Evolutionary conservation across 352 stramenopile genomes (phyloP), one percentile per base, ranked within the genome.

Genomic region (Globisporangium parvum): DNA sequence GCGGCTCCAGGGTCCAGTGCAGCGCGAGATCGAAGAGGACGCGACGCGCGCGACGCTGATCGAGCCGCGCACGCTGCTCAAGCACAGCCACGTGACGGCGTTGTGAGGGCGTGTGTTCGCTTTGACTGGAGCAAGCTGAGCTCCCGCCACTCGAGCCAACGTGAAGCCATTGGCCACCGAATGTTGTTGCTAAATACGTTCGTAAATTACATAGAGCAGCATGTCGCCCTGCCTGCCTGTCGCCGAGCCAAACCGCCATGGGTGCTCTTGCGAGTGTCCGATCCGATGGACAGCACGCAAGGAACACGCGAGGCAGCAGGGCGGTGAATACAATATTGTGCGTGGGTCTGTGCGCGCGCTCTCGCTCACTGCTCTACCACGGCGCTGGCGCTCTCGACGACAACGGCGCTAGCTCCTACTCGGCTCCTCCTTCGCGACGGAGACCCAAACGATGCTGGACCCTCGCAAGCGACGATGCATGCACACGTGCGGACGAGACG

Each of bases 11-110:
- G 82, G 80, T 2, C 64, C 77, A 21, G 80, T 95, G 33, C 77
- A 87, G 35, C 73, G 81, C 26, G 85, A 95, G 57, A 85, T 93
- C 46, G 80, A 93, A 60, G 78, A 68, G 8, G 68, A 77, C 31
- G 74, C 66, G 1, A 61, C 71, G 39, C 55, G 70, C 26, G 61
- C 60, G 23, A 63, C 64, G 24, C 47, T 35, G 21, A 35, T 69
- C 8, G 66, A 73, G 26, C 66, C 59, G 15, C 57, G 66, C 2
- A 59, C 67, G 6, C 52, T 70, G 12, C 51, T 71, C 31, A 60
- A 64, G 40, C 41, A 57, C 17, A 47, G 41, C 20, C 53, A 65
- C 6, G 21, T 47, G 55, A 20, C 20, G 5, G 33, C 44, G 46
- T 6, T 52, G 10, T 33, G n/a, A 28, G 1, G n/a, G n/a, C n/a